A percentile compares a stretch with the other conserved stretches of the same genome.
Conservation (phyloP, 2,329 filamentous ascomycete species). For the Akanthomyces muscarius region DNA sequence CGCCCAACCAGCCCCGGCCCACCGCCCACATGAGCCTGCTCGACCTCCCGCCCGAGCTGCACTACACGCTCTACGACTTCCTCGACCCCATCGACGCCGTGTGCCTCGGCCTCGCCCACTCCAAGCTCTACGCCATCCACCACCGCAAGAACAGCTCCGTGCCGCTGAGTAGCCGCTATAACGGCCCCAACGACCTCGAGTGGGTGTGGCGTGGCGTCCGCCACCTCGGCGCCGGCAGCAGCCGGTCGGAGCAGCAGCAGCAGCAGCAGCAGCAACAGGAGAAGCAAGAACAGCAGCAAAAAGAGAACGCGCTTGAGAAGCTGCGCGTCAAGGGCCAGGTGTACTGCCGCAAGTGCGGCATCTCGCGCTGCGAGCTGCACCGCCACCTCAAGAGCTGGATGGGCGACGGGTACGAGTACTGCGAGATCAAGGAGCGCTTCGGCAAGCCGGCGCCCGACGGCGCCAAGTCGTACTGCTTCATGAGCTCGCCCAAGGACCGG, state of each 20-base stretch:
- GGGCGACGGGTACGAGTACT: constrained; percentile 55
- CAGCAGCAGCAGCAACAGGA: not conserved
- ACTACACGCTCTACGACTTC: constrained; percentile 57
- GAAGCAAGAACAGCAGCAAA: constrained; percentile 26
- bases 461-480: constrained; percentile 51
- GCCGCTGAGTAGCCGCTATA: constrained; percentile 52
- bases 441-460: constrained; percentile 44
- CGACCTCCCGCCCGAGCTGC: constrained; percentile 56
- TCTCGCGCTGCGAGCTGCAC: constrained; percentile 59
- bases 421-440: constrained; percentile 55
- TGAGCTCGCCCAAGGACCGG: constrained; percentile 56
- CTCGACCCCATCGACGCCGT: constrained; percentile 62
- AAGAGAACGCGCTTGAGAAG: constrained; percentile 34
- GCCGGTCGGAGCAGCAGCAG: not conserved
- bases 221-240: constrained; percentile 30
- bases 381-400: constrained; percentile 59
- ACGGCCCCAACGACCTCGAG: constrained; percentile 60
- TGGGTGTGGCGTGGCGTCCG: constrained; percentile 59
- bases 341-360: constrained; percentile 59
- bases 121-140: constrained; percentile 56
- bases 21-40: constrained; percentile 46
- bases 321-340: constrained; percentile 55
- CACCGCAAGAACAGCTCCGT: constrained; percentile 52
- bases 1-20: constrained; percentile 44
- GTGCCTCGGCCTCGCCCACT: constrained; percentile 56